Evolutionary conservation across 306 rosid species (phyloP).

Genomic region (Vigna unguiculata): DNA sequence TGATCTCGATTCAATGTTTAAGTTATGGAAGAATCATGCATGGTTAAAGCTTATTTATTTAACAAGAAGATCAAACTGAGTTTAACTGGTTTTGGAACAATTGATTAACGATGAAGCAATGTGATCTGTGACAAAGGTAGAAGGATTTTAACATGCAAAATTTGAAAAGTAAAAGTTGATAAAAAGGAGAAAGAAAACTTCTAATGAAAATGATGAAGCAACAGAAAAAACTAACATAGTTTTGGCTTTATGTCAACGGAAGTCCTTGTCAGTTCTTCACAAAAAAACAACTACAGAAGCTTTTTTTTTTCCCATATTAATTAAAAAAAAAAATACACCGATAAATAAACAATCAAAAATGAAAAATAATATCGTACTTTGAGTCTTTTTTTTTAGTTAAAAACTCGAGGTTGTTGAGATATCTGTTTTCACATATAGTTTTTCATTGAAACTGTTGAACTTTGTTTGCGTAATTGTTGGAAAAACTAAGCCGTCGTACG

Average conservation of each 20-base stretch:
- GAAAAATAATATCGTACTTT: background rate
- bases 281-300: background rate
- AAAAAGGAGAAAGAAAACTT: background rate
- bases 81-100: background rate
- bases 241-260: constrained; percentile 21
- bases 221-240: constrained; percentile 29
- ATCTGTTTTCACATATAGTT: background rate
- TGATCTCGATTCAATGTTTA: too few species aligned
- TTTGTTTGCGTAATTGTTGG: constrained; percentile 15
- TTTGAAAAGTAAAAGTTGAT: background rate
- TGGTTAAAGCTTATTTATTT: too few species aligned
- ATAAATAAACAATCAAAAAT: background rate
- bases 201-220: constrained; percentile 2
- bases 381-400: background rate
- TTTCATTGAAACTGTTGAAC: background rate
- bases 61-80: background rate
- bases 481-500: background rate
- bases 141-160: background rate
- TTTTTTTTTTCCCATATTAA: background rate
- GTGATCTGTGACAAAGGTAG: background rate
- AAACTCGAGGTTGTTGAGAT: background rate
- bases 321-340: background rate
- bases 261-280: background rate
- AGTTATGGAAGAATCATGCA: too few species aligned
- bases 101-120: constrained; percentile 16